Evolutionary conservation across 805 yeast genomes (phyloP).

Genomic region (Lipomyces mesembrius): DNA sequence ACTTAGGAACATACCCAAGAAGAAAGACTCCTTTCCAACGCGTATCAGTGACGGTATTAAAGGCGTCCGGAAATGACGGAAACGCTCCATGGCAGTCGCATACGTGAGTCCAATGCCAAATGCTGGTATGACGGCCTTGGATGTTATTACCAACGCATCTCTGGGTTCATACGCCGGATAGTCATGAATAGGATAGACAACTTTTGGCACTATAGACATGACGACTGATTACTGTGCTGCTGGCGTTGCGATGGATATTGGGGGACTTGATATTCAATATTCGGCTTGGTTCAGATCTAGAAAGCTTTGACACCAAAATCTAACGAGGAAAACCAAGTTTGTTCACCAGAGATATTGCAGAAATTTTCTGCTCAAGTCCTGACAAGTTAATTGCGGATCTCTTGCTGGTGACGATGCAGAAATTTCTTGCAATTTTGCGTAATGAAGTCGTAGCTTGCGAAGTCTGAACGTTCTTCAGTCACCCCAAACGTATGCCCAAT

Average conservation of each 20-base stretch:
- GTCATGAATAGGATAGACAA: conserved; percentile 41
- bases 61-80: conserved; percentile 10
- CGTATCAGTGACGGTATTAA: conserved; percentile 12
- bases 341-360: too few relatives aligned
- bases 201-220: conserved; percentile 36
- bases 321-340: too few relatives aligned
- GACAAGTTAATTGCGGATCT: too few relatives aligned
- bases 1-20: conserved; percentile 13
- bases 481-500: conserved; percentile 7
- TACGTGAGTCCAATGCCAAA: conserved; percentile 13
- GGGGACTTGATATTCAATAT: not conserved
- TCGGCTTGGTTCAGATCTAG: too few relatives aligned
- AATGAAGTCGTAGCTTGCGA: not conserved
- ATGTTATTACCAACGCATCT: conserved; percentile 58
- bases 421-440: not conserved
- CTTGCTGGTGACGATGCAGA: not conserved
- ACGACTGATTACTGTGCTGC: conserved; percentile 8
- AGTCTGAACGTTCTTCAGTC: not conserved
- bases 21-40: conserved; percentile 13
- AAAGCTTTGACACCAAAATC: too few relatives aligned
- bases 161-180: conserved; percentile 59
- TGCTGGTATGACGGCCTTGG: conserved; percentile 43
- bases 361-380: too few relatives aligned
- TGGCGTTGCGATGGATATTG: not conserved
- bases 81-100: conserved; percentile 27